Percentiles rank a stretch among this genome's conserved stretches.
Conservation (phyloP, 2,329 filamentous ascomycete species). For the Calonectria montana region DNA sequence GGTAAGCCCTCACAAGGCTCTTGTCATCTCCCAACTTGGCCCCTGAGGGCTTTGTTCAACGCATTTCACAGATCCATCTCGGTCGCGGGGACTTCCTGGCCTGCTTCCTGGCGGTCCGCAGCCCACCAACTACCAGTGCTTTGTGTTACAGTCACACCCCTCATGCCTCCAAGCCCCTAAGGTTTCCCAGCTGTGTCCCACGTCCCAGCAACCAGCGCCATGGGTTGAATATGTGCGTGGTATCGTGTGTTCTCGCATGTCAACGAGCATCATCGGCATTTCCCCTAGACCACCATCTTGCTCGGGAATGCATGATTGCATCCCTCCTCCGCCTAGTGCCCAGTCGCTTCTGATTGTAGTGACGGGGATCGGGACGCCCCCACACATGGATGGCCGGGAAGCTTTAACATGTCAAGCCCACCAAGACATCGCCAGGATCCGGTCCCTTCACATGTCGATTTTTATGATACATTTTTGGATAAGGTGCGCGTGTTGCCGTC, state of each 20-base stretch:
- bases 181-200: neutral
- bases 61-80: conserved; percentile 5
- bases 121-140: neutral
- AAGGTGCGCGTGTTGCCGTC: conserved; percentile 16
- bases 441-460: conserved; percentile 21
- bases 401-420: conserved; percentile 10
- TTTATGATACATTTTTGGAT: conserved; percentile 13
- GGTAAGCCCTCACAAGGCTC: conserved; percentile 26
- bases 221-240: conserved; percentile 22
- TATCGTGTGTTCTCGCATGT: conserved; percentile 33
- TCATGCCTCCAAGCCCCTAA: neutral
- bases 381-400: conserved; percentile 17
- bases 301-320: conserved; percentile 22
- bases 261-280: conserved; percentile 15
- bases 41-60: conserved; percentile 20
- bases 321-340: conserved; percentile 7
- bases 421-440: conserved; percentile 6
- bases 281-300: conserved; percentile 28
- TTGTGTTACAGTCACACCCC: conserved; percentile 7
- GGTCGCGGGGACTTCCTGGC: conserved; percentile 22
- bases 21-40: conserved; percentile 19
- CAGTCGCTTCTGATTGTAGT: conserved; percentile 21
- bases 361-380: conserved; percentile 19
- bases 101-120: conserved; percentile 22
- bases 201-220: conserved; percentile 27